Base-by-base conservation (phyloP, 108 stramenopile genomes). In the Aurantiochytrium sp. region DNA sequence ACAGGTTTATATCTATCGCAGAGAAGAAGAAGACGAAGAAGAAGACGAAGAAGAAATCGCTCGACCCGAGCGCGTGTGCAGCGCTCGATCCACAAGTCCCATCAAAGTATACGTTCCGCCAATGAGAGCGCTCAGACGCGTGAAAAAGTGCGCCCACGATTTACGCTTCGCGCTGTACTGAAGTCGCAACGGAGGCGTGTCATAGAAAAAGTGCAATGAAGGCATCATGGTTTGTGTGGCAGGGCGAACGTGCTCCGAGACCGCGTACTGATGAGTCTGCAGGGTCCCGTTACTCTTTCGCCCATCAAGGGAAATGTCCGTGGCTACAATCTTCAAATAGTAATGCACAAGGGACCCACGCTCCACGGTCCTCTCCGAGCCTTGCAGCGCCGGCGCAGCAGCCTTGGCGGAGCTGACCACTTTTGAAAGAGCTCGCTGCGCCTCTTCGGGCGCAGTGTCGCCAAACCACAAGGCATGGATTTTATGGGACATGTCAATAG, bases 111-210 rank as follows among this genome's bases (percentile, higher is more conserved):
- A 83, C 6, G 51, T 53, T 0, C 76, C 76, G 18, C 76, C 76
- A 16, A 23, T 53, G 25, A 83, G 76, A 12, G 76, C 76, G 51
- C 76, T 45, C 0, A 83, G 18, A 35, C 28, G 45, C 12, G 76
- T 83, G 5, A 83, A 6, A 6, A 83, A 53, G 28, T 83, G 76
- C 18, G 76, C 45, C 76, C 6, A 35, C 3, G 76, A 53, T 23
- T 47, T 83, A 0, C 23, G 45, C 28, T 53, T 53, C 0, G 45
- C 76, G 0, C 45, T 23, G 76, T 83, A 83, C 76, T 21, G 49
- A 43, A 83, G 76, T 0, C 76, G 76, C 76, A 83, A 28, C 25
- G 76, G 76, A 6, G 76, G 76, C n/a, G 76, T 83, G 51, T 83
- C 76, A 3, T 83, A 83, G 23, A 83, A 83, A 23, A 83, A 83